Base-by-base conservation (phyloP, 805 yeast species). In the Saturnispora hagleri region DNA sequence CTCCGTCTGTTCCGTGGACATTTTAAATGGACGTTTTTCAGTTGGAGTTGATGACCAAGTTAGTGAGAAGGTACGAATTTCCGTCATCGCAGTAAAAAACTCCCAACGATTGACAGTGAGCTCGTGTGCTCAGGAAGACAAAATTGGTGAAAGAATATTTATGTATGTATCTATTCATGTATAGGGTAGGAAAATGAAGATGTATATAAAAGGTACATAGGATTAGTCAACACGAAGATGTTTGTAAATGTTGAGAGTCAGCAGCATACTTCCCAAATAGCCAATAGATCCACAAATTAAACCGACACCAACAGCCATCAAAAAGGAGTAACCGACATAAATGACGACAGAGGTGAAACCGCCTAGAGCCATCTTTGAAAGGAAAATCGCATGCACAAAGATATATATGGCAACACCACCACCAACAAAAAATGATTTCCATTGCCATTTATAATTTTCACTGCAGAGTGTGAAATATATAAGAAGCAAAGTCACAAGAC, bases 361-460 rank as follows among this genome's bases (percentile, higher is more conserved):
- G 43, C 82, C 86, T 47, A 90, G 71, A 54, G 75, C 76, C 54
- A 86, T 82, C 56, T 79, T 81, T 24, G 89, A 77, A 61, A 91
- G 76, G 58, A 85, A 72, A 53, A 89, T 71, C 2, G 97, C 82
- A 68, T 93, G 96, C 47, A 88, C 58, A 69, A 89, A 88, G 42
- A 90, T 84, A 66, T 91, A 93, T 50, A 84, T 59, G 0, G 96
- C 77, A 65, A 96, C 84, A 33, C 97, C 95, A 43, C 96, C 97
- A 27, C 96, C 87, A 54, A 89, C 78, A 61, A 85, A 79, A 60
- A 87, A 70, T 3, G 96, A 80, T 67, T 90, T 82, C 99, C 99
- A 93, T 65, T 91, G 97, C 99, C 99, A 93, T 67, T 82, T 81
- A 74, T 95, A 90, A 68, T 93, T 88, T 66, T 93, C 99, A 48